Conservation (phyloP, 1,284 basidiomycete genomes). For the Mycena sp. region DNA sequence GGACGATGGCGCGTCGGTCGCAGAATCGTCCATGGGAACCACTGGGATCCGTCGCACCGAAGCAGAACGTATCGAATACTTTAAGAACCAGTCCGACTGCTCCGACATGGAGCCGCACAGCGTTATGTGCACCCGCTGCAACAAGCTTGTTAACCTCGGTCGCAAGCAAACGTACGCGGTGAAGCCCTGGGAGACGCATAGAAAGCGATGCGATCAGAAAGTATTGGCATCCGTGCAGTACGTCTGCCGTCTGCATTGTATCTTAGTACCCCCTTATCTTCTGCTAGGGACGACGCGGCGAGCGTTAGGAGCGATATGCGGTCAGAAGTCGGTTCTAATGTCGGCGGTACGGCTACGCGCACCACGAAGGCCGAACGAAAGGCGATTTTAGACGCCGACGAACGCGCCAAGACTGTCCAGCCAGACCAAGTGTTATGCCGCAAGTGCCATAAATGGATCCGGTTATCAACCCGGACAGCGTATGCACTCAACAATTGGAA, state of each 20-base stretch:
- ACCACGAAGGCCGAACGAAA: conserved; percentile 57
- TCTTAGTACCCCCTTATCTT: neutral
- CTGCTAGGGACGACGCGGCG: conserved; percentile 19
- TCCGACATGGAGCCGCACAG: conserved; percentile 61
- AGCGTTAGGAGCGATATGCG: conserved; percentile 23
- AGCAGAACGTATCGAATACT: conserved; percentile 66
- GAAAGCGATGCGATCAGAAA: conserved; percentile 58
- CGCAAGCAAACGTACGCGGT: conserved; percentile 62
- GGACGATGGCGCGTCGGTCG: conserved; percentile 57
- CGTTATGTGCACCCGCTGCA: conserved; percentile 64
- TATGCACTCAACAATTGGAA: conserved; percentile 64
- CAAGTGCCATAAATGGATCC: conserved; percentile 69
- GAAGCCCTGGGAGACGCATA: conserved; percentile 66
- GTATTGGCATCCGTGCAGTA: conserved; percentile 37
- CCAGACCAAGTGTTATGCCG: conserved; percentile 63
- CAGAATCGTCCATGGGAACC: conserved; percentile 54
- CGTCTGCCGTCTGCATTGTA: conserved; percentile 9
- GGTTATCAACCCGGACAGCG: conserved; percentile 48
- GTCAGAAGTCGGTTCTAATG: conserved; percentile 9
- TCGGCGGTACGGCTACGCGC: neutral
- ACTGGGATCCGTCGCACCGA: conserved; percentile 61
- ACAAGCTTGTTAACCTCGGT: conserved; percentile 62
- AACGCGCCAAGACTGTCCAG: conserved; percentile 56
- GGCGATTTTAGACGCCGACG: conserved; percentile 61
- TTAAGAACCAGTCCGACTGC: conserved; percentile 66